Evolutionary conservation across 805 yeast species (phyloP).

Genomic region (Pichia heedii): DNA sequence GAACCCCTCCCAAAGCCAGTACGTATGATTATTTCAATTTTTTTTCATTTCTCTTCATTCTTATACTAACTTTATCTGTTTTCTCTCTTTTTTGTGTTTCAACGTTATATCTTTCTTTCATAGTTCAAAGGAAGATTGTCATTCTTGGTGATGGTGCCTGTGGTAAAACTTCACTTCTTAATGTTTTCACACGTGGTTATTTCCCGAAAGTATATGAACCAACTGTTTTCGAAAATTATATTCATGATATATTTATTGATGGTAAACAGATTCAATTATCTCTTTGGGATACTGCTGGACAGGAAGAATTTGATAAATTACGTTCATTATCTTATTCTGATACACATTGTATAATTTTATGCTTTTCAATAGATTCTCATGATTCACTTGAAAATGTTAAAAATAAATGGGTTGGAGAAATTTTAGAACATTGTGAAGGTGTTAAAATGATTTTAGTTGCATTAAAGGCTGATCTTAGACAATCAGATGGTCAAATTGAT

Average conservation of each 20-base stretch:
- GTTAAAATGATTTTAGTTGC: slow-evolving; percentile 92
- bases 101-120: neutral
- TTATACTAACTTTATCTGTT: slow-evolving; percentile 4
- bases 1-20: slow-evolving; percentile 36
- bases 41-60: neutral
- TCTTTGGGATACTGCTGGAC: slow-evolving; percentile 98
- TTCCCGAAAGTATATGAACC: slow-evolving; percentile 98
- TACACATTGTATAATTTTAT: slow-evolving; percentile 94
- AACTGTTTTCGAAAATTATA: slow-evolving; percentile 94
- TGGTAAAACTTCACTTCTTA: slow-evolving; percentile 91
- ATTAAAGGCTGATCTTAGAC: slow-evolving; percentile 85
- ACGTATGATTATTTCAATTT: slow-evolving; percentile 6
- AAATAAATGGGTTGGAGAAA: slow-evolving; percentile 95
- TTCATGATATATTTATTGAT: slow-evolving; percentile 93
- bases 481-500: slow-evolving; percentile 36
- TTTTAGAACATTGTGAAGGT: slow-evolving; percentile 94
- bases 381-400: slow-evolving; percentile 94
- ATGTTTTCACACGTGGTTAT: slow-evolving; percentile 94
- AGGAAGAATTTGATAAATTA: slow-evolving; percentile 93
- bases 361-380: slow-evolving; percentile 88
- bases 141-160: slow-evolving; percentile 98
- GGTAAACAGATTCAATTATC: slow-evolving; percentile 88
- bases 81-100: too few species aligned
- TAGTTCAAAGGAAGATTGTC: slow-evolving; percentile 84
- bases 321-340: slow-evolving; percentile 89